Conservation (phyloP, 257 asterid genomes). For the Nicotiana attenuata region DNA sequence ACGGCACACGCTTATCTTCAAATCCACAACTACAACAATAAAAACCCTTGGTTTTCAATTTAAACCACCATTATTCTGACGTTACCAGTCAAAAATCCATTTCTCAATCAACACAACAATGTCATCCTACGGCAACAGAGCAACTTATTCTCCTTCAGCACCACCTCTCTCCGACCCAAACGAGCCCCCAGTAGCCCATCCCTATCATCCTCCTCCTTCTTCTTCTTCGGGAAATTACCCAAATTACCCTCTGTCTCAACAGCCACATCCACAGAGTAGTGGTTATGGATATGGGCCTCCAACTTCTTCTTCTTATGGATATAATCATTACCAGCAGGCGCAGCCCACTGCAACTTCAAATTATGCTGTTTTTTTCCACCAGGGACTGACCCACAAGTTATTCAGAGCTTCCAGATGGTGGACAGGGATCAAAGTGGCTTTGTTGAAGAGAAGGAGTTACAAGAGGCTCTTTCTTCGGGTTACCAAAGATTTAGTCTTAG, state of each 20-base stretch:
- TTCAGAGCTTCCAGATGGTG: constrained; percentile 77
- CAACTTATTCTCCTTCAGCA: constrained; percentile 54
- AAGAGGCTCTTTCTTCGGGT: constrained; percentile 52
- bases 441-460: constrained; percentile 71
- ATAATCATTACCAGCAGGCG: neutral
- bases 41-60: neutral
- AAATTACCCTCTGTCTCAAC: constrained; percentile 14
- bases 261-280: constrained; percentile 21
- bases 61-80: too few species aligned
- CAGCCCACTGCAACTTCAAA: too few species aligned
- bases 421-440: constrained; percentile 68
- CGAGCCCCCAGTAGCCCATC: constrained; percentile 39
- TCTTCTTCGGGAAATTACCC: neutral
- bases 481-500: constrained; percentile 52
- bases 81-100: too few species aligned
- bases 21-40: neutral
- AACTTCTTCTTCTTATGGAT: constrained; percentile 9
- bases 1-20: neutral
- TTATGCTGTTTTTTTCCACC: constrained; percentile 42
- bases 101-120: constrained; percentile 10
- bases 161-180: constrained; percentile 54
- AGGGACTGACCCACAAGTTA: constrained; percentile 72
- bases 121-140: constrained; percentile 23
- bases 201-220: constrained; percentile 23
- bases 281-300: constrained; percentile 1